phyloP scores from a whole-genome alignment of 2,329 filamentous ascomycete genomes.

The Cladosporium sphaerospermum region DNA sequence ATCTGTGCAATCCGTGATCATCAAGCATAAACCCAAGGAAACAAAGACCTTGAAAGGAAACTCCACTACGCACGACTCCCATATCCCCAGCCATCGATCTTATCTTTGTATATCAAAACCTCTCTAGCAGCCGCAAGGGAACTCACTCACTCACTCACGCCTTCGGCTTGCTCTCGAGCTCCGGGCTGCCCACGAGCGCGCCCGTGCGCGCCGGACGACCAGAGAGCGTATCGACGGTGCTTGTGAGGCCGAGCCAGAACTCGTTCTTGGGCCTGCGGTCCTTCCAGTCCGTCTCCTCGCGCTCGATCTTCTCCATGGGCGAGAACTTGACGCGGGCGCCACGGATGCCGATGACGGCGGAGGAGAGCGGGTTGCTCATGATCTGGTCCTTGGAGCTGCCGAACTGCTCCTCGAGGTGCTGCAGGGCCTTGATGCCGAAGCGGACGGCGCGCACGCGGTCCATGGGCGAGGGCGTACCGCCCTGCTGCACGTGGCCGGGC shows the following conservation, averaged over 20 bases:
- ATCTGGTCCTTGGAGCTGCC: constrained; percentile 62
- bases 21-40: not conserved
- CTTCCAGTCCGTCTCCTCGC: constrained; percentile 84
- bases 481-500: constrained; percentile 90
- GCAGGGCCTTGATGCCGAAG: constrained; percentile 87
- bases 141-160: not conserved
- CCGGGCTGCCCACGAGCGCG: not conserved
- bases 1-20: not conserved
- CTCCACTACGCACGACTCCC: not conserved
- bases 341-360: constrained; percentile 84
- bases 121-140: not conserved
- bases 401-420: constrained; percentile 77
- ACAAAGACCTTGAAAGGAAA: not conserved
- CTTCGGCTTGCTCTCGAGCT: not conserved
- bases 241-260: constrained; percentile 77
- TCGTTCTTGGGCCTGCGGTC: constrained; percentile 77
- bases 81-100: not conserved
- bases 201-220: constrained; percentile 48
- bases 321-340: constrained; percentile 86
- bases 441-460: constrained; percentile 88
- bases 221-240: constrained; percentile 76
- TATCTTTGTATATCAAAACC: not conserved
- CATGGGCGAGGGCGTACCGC: constrained; percentile 89
- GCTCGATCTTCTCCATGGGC: constrained; percentile 73
- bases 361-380: constrained; percentile 64